Base-by-base conservation (phyloP, 805 yeast genomes). In the Peterozyma toletana region DNA sequence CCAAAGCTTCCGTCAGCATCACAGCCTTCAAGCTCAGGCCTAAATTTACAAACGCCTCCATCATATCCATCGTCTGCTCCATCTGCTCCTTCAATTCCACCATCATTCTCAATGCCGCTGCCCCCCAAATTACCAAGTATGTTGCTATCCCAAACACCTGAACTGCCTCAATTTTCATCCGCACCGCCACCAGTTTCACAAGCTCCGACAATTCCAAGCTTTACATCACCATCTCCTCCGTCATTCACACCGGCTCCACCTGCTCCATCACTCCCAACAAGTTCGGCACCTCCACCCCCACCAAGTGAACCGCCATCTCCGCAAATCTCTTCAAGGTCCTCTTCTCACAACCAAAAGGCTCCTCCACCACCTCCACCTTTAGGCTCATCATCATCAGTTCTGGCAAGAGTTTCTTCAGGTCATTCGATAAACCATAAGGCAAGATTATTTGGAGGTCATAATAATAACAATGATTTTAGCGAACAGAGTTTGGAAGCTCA, bases 401-500 rank as follows among this genome's bases (percentile, higher is more conserved):
- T 47, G 40, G 55, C 17, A 40, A 29, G 38, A 37, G 16, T 31
- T 3, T 37, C 40, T 3, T 29, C 47, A 9, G 48, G 54, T 41
- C 34, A 52, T 27, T 48, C 50, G 34, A 43, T 39, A 17, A 44
- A 47, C n/a, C 47, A 48, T 36, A 39, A 44, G 37, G 39, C 35
- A 33, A 17, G 47, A 38, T n/a, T 48, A 16, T 48, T 50, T 37
- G 48, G 50, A 15, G 45, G 48, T 13, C 45, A 43, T 30, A 46
- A 37, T 17, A 45, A 46, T 6, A 48, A 53, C 10, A 54, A 57
- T 36, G 59, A 53, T n/a, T 55, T 66, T 3, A 59, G 63, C 41
- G 55, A 60, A 71, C 46, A 21, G 27, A 21, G 27, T 21, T 21
- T 21, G 7, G 63, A 71, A 13, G 63, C 57, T 39, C 73, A 71